phyloP scores from a whole-genome alignment of 768 basidiomycete species.

The Chalciporus piperatus region DNA sequence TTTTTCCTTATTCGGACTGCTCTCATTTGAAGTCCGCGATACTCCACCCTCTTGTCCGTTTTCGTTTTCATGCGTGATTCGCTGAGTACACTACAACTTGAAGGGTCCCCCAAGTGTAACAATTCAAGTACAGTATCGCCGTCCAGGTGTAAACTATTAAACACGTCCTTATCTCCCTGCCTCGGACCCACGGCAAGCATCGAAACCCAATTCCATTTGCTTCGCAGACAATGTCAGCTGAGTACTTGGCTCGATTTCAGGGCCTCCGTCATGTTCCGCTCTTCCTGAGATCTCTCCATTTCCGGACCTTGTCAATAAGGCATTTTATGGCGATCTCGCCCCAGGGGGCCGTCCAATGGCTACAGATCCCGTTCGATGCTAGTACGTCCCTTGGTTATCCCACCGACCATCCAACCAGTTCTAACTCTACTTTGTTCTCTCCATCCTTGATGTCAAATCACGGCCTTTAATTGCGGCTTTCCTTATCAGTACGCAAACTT shows the following conservation, averaged over 20 bases:
- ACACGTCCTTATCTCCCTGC: too few relatives aligned
- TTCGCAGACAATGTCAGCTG: constrained; percentile 15
- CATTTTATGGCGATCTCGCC: constrained; percentile 21
- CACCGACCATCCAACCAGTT: not conserved
- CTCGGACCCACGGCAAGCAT: constrained; percentile 11
- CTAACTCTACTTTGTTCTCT: not conserved
- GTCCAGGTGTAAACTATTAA: too few relatives aligned
- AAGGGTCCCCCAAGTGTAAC: constrained; percentile 1
- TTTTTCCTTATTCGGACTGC: constrained; percentile 15
- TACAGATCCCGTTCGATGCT: not conserved
- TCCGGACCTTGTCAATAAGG: constrained; percentile 21
- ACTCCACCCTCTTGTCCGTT: not conserved
- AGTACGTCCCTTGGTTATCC: not conserved
- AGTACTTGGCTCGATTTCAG: constrained; percentile 17
- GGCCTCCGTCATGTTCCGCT: constrained; percentile 19
- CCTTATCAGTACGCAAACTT: constrained; percentile 8
- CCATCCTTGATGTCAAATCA: constrained; percentile 10
- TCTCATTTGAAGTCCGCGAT: constrained; percentile 24
- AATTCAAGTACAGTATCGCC: too few relatives aligned
- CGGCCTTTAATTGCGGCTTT: not conserved
- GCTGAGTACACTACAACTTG: constrained; percentile 1
- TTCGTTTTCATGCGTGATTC: too few relatives aligned
- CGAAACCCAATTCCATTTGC: not conserved
- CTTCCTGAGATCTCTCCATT: constrained; percentile 27
- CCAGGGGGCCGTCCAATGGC: constrained; percentile 5